Base-by-base conservation (phyloP, 1,139 yeast species). In the Diutina catenulata region DNA sequence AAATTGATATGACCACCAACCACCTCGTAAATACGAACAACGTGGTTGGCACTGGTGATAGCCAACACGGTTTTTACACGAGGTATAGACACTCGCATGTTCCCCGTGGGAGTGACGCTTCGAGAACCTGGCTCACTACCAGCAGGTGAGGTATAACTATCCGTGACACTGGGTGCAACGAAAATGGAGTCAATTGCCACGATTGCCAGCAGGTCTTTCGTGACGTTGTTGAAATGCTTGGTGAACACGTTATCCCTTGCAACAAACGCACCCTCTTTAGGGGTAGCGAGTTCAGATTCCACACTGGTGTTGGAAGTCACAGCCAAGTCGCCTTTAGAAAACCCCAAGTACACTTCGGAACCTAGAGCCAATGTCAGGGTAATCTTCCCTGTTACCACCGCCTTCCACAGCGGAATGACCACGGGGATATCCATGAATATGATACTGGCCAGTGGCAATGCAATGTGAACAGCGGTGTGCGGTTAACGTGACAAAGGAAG, bases 201-300 rank as follows among this genome's bases (percentile, higher is more conserved):
- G 11, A 31, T 21, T 6, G 35, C 25, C 25, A 21, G 25, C 7
- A 13, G 26, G 19, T 31, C 35, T 4, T 15, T n/a, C 4, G 35
- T 31, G 35, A 31, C 25, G 18, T 31, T 31, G n/a, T n/a, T n/a
- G n/a, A n/a, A n/a, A n/a, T n/a, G n/a, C n/a, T 6, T 21, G 7
- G 14, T 31, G 35, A 18, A n/a, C 14, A 3, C 5, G 7, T 13
- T 9, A 9, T 7, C 9, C 28, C 8, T 25, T 4, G 16, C 16
- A 5, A n/a, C 15, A n/a, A n/a, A n/a, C 14, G 7, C 8, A n/a
- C 28, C 16, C 10, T 9, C 10, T 4, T 25, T 25, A 8, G 16
- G 28, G 10, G 28, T 14, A 16, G 6, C 14, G 7, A 13, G 14
- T 25, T 25, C 13, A 25, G 13, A 25, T 15, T 27, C 29, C 18